Evolutionary conservation across 805 yeast species (phyloP), one percentile per base, ranked within the genome.

Genomic region (Saturnispora sanitii): DNA sequence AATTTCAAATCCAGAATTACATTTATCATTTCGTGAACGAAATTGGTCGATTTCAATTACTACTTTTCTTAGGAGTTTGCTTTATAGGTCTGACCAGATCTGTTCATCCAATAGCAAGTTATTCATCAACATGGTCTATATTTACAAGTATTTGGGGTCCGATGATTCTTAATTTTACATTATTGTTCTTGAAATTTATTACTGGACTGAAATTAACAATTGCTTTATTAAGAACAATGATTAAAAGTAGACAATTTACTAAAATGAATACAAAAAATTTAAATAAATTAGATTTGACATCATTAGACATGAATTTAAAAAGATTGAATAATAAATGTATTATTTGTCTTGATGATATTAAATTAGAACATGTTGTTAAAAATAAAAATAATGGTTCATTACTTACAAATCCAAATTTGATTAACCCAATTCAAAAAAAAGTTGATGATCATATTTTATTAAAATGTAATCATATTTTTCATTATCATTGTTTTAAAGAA

Each of bases 381-480:
- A 11, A 23, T n/a, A 23, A 11, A 23, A 23, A 23, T 6, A 23
- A 11, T 6, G 11, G 26, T 7, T 6, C 30, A 27, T 27, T 15
- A n/a, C 36, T n/a, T 17, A 21, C 4, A n/a, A 4, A 20, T 19
- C 4, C 22, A 32, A 32, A 32, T 19, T 4, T 7, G 15, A 7
- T 6, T 19, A 19, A 4, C 15, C 22, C 6, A 19, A 20, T 8
- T 7, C 7, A 7, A 6, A 6, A 12, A 8, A 19, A 20, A 7
- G 22, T 6, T 18, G 18, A 29, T 5, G 16, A 35, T 3, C 18
- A 30, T 21, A 19, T 45, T 12, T 22, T 45, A 29, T 27, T 47
- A 26, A 35, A 41, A 11, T 50, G 54, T 33, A 33, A 42, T 6
- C 54, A 50, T 25, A 37, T 49, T 5, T 50, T 48, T 21, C 54